phyloP scores from a whole-genome alignment of 768 basidiomycete genomes.

The Neoboletus brunneissimus region DNA sequence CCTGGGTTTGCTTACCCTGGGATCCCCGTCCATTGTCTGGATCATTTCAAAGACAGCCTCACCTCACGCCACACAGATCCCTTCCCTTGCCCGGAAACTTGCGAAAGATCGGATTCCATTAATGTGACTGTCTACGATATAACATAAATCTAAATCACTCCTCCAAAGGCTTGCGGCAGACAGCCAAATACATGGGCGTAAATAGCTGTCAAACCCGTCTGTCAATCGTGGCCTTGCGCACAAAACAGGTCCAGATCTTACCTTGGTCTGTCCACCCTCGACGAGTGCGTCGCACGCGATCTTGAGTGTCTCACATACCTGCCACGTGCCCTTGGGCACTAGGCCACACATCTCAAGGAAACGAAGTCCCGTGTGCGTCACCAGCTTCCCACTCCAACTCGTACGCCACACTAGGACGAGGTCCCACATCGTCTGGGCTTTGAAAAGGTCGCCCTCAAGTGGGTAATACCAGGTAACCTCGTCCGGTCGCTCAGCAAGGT shows the following conservation, averaged over 20 bases:
- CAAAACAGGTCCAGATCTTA: conserved; percentile 29
- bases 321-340: conserved; percentile 88
- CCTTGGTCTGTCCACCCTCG: conserved; percentile 83
- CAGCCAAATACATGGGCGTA: conserved; percentile 81
- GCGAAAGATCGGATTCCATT: conserved; percentile 31
- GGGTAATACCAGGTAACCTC: conserved; percentile 93
- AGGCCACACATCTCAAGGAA: conserved; percentile 74
- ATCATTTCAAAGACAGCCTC: conserved; percentile 2
- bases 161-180: conserved; percentile 51
- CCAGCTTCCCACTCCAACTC: conserved; percentile 79
- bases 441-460: conserved; percentile 86
- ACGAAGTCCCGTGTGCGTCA: conserved; percentile 80
- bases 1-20: conserved; percentile 63
- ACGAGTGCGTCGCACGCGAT: conserved; percentile 77
- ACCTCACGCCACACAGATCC: conserved; percentile 23
- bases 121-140: neutral
- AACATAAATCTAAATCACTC: neutral
- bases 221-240: neutral
- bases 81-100: conserved; percentile 12
- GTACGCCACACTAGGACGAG: conserved; percentile 85
- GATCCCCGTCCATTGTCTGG: conserved; percentile 46
- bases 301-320: conserved; percentile 87
- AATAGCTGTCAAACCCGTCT: conserved; percentile 55
- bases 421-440: conserved; percentile 95
- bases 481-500: conserved; percentile 84